Evolutionary conservation across 73 alveolate genomes (phyloP).

Genomic region (Tetrahymena elliotti): DNA sequence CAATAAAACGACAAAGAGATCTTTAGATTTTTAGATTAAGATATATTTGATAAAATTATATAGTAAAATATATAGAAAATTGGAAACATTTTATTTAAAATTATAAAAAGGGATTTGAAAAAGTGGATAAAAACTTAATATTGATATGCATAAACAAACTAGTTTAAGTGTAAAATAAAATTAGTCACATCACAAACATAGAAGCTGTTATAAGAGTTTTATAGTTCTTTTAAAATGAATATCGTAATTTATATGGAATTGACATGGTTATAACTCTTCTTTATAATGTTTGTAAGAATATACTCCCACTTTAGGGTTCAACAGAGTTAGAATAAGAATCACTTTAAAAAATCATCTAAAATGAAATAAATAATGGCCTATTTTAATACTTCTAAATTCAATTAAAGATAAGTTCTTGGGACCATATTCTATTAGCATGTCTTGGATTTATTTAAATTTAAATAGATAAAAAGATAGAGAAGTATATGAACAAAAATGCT

Average conservation of each 20-base stretch:
- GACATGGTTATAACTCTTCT: background rate
- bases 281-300: background rate
- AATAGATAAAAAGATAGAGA: background rate
- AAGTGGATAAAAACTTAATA: background rate
- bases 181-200: background rate
- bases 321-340: background rate
- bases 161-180: background rate
- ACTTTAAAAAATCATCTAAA: background rate
- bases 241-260: background rate
- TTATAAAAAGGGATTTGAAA: background rate
- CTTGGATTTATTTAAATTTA: background rate
- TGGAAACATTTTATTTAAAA: too few species aligned
- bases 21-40: too few species aligned
- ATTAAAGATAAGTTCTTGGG: background rate
- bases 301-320: background rate
- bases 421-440: background rate
- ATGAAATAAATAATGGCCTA: background rate
- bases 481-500: background rate
- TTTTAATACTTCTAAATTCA: background rate
- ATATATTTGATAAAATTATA: too few species aligned
- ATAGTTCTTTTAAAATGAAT: background rate
- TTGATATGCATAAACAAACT: background rate
- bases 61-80: too few species aligned
- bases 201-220: background rate
- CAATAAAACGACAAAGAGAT: too few species aligned